Base-by-base conservation (phyloP, 495 filamentous ascomycete species). In the Cryomyces minteri region DNA sequence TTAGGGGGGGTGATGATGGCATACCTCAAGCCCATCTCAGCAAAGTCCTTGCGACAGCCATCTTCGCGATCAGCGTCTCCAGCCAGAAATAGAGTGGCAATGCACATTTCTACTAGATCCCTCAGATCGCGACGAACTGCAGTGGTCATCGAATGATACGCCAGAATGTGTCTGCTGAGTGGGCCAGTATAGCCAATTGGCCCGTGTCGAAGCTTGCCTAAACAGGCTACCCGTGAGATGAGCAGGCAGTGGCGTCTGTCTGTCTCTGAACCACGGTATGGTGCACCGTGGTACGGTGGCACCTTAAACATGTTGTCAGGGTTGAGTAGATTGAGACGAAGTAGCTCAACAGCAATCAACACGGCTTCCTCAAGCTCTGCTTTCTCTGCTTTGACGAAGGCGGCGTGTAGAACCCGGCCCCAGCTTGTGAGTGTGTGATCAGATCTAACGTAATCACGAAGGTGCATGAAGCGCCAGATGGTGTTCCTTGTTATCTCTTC, bases 161-260 rank as follows among this genome's bases (percentile, higher is more conserved):
- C 80, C 8, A 96, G 70, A 39, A 96, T 69, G 53, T 90, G 83
- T 56, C 88, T 78, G 67, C 83, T 94, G 1, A 99, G 69, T 0
- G 90, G 90, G 1, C 90, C 90, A 28, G 90, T 95, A 62, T 94
- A 99, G 28, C 92, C 88, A 53, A 88, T 87, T 5, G 70, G 65
- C 51, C 83, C 72, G 57, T 99, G 90, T 31, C 76, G 74, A 28
- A 99, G 66, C 51, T 80, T 82, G 40, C 80, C 76, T 51, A 96
- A 68, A 43, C 79, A 84, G 10, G 88, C 81, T 46, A 90, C 80
- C 37, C 88, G 80, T 46, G 83, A 85, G 48, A 95, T 74, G 31
- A 95, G 71, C 48, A 88, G 68, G 36, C 82, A 76, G 61, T 79
- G 78, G 7, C 40, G 40, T 18, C 28, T 12, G 28, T 41, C 40